phyloP scores from a whole-genome alignment of 1,139 yeast species.

The Lodderomyces elongisporus region DNA sequence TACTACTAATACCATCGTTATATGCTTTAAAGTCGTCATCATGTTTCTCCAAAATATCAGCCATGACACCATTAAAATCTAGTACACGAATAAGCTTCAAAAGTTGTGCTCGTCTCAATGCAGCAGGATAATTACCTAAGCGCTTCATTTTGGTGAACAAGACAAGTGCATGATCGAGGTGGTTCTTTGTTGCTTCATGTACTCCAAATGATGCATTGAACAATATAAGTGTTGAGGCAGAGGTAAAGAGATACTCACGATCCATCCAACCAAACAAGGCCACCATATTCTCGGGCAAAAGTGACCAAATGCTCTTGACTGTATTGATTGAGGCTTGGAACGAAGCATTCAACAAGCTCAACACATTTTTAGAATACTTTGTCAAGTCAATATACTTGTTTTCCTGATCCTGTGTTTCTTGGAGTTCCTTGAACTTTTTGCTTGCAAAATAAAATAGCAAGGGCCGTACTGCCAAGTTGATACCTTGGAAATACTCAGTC shows the following conservation, averaged over 20 bases:
- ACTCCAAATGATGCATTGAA: conserved; percentile 82
- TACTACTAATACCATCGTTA: conserved; percentile 1
- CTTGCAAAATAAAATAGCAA: conserved; percentile 75
- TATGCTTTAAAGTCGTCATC: conserved; percentile 36
- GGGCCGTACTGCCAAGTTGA: conserved; percentile 79
- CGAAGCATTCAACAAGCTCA: conserved; percentile 70
- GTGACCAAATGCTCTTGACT: conserved; percentile 66
- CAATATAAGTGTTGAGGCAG: conserved; percentile 71
- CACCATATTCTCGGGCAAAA: conserved; percentile 70
- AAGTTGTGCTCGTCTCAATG: conserved; percentile 66
- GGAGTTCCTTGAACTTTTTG: conserved; percentile 54
- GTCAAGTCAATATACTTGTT: conserved; percentile 64
- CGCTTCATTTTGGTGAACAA: conserved; percentile 72
- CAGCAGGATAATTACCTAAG: conserved; percentile 76
- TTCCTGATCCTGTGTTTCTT: conserved; percentile 27
- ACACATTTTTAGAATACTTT: conserved; percentile 61
- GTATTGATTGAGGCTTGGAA: conserved; percentile 82
- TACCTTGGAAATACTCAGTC: conserved; percentile 84
- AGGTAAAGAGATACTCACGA: conserved; percentile 75
- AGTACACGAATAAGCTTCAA: conserved; percentile 58
- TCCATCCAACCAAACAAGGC: conserved; percentile 89
- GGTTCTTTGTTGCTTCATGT: conserved; percentile 68
- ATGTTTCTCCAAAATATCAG: conserved; percentile 51
- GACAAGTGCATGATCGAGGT: conserved; percentile 66
- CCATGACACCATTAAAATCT: conserved; percentile 66